Evolutionary conservation across 106 monocot species (phyloP).

Genomic region (Platanthera guangdongensis): DNA sequence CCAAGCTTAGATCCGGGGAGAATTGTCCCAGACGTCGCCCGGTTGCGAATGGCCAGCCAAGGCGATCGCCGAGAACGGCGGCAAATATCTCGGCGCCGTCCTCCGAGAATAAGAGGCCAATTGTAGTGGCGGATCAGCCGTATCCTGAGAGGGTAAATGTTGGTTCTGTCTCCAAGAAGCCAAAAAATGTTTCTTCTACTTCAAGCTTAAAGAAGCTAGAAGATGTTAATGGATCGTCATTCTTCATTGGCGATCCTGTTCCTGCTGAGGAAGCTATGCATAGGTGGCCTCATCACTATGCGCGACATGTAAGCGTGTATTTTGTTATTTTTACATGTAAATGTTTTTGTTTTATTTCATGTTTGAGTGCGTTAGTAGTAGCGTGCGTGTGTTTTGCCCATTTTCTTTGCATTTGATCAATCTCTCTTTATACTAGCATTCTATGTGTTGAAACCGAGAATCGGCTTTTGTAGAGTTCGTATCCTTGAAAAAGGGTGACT

Average conservation of each 20-base stretch:
- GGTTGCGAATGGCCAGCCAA: background rate
- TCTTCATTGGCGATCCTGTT: conserved; percentile 66
- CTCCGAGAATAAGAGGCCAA: conserved; percentile 5
- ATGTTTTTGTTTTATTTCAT: background rate
- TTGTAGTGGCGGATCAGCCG: background rate
- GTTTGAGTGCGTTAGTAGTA: too few species aligned
- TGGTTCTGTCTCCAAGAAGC: background rate
- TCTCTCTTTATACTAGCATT: too few species aligned
- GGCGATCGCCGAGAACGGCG: conserved; percentile 4
- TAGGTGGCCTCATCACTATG: conserved; percentile 69
- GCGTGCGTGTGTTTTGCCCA: too few species aligned
- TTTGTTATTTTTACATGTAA: background rate
- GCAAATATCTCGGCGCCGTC: background rate
- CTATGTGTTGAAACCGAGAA: too few species aligned
- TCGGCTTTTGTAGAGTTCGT: too few species aligned
- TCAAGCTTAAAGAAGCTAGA: background rate
- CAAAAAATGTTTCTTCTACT: background rate
- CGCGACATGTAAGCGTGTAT: conserved; percentile 31
- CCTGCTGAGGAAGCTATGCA: conserved; percentile 57
- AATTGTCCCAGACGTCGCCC: background rate
- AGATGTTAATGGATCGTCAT: conserved; percentile 13
- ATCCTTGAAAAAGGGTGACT: too few species aligned
- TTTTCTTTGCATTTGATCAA: too few species aligned
- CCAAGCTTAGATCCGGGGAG: background rate
- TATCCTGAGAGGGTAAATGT: background rate